These are phyloP conservation scores for Trametopsis cervina DNA, from an alignment of 768 basidiomycete species.

Conservation along the genomic window DNA sequence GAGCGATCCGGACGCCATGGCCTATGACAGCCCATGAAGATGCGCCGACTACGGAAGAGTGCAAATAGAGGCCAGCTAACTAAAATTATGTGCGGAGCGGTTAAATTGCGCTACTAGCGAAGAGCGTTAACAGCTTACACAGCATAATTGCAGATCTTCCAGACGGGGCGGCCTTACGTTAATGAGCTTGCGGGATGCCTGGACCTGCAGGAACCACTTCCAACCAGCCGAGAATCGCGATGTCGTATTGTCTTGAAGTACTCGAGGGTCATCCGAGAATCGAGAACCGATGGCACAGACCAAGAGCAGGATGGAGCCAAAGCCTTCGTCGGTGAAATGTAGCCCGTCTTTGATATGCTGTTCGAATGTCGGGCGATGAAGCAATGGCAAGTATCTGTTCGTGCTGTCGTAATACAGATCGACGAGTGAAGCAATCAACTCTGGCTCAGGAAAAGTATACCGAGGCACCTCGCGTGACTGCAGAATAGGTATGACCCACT, in stretches of 20 bases:
- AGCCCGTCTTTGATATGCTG: constrained; percentile 27
- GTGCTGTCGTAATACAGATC: constrained; percentile 35
- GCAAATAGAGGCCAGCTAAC: constrained; percentile 17
- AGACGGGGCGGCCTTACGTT: constrained; percentile 25
- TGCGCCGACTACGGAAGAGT: constrained; percentile 21
- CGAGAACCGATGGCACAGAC: constrained; percentile 46
- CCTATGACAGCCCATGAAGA: constrained; percentile 31
- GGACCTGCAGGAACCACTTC: constrained; percentile 36
- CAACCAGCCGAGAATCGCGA: constrained; percentile 30
- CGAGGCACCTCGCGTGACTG: constrained; percentile 2
- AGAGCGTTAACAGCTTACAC: constrained; percentile 23
- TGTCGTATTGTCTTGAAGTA: constrained; percentile 19
- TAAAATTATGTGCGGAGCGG: background rate
- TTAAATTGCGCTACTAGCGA: background rate
- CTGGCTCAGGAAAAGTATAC: constrained; percentile 12
- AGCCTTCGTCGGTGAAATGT: constrained; percentile 34
- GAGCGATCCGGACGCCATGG: constrained; percentile 33
- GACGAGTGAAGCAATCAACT: constrained; percentile 27
- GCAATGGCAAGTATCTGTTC: constrained; percentile 30
- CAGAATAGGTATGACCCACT: constrained; percentile 14
- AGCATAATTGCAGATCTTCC: constrained; percentile 33
- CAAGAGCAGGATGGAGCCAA: constrained; percentile 46
- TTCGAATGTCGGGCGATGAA: constrained; percentile 40
- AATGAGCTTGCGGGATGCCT: constrained; percentile 27
- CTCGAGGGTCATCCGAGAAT: constrained; percentile 36